Percentiles rank a stretch among this genome's conserved stretches.
Conservation (phyloP, 2,329 filamentous ascomycete genomes). For the Sordariomycetes sp. region DNA sequence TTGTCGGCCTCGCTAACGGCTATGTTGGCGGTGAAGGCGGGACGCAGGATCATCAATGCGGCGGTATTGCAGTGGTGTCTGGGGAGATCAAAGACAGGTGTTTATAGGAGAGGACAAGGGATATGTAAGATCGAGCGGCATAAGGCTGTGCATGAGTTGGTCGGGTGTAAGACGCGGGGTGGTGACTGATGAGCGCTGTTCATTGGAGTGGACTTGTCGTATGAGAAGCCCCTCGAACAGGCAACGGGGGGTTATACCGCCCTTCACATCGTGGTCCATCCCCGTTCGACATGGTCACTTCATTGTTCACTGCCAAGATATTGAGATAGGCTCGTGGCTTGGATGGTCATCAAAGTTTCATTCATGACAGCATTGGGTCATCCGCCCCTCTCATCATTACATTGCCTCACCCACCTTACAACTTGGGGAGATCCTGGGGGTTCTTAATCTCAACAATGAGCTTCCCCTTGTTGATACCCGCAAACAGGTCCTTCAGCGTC, state of each 20-base stretch:
- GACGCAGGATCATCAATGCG: not conserved
- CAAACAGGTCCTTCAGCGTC: conserved; percentile 50
- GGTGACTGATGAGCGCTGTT: no score
- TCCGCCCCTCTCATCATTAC: not conserved
- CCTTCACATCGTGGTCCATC: no score
- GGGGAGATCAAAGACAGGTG: not conserved
- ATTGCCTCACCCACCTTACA: not conserved
- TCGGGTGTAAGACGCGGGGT: no score
- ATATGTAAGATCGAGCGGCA: not conserved
- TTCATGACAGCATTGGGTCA: no score
- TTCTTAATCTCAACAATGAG: conserved; percentile 4
- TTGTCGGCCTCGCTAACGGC: conserved; percentile 35
- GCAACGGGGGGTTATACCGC: no score
- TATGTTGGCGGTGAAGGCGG: conserved; percentile 45
- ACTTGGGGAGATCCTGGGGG: conserved; percentile 2
- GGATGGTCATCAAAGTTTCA: no score
- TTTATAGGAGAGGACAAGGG: not conserved
- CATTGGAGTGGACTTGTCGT: not conserved
- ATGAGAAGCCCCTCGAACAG: not conserved
- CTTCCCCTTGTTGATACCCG: conserved; percentile 59
- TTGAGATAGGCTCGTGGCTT: no score
- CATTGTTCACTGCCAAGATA: no score
- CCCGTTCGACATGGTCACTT: no score
- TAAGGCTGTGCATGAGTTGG: no score
- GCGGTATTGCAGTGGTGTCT: not conserved